A percentile compares a stretch with the other conserved stretches of the same genome.
Evolutionary conservation across 306 rosid genomes (phyloP).

Genomic region (Vachellia collinsii): DNA sequence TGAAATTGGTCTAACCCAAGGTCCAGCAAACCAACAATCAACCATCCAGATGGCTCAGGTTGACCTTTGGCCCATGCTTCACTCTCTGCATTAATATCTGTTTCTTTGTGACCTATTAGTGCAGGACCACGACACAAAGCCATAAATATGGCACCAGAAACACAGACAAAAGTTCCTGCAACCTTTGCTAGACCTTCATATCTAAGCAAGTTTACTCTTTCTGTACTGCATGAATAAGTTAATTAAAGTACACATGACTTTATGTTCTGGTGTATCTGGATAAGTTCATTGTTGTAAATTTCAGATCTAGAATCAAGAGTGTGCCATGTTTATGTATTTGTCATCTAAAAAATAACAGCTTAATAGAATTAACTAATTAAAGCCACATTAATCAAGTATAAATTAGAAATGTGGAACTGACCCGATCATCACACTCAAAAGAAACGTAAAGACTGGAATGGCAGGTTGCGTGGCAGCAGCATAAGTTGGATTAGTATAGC

Average conservation of each 20-base stretch:
- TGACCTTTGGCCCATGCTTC: constrained; percentile 33
- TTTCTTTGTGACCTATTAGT: constrained; percentile 64
- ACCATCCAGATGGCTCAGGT: constrained; percentile 94
- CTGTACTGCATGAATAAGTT: constrained; percentile 88
- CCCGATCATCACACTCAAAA: constrained; percentile 84
- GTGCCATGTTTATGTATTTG: constrained; percentile 3
- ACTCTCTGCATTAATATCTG: constrained; percentile 41
- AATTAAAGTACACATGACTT: constrained; percentile 25
- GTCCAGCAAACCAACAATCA: constrained; percentile 62
- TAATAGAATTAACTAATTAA: background rate
- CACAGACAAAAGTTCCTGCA: constrained; percentile 77
- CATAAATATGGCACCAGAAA: constrained; percentile 81
- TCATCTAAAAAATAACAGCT: constrained; percentile 4
- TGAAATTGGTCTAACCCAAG: constrained; percentile 85
- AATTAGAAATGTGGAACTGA: constrained; percentile 50
- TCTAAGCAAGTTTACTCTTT: constrained; percentile 79
- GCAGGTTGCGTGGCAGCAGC: constrained; percentile 95
- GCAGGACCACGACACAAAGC: constrained; percentile 85
- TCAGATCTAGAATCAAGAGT: constrained; percentile 17
- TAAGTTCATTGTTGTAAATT: constrained; percentile 6
- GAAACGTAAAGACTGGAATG: constrained; percentile 90
- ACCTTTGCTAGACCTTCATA: constrained; percentile 90
- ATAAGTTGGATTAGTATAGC: constrained; percentile 93
- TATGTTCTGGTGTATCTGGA: constrained; percentile 20
- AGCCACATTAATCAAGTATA: background rate